Base-by-base conservation (phyloP, 352 stramenopile genomes). In the Pilasporangium apinafurcum region DNA sequence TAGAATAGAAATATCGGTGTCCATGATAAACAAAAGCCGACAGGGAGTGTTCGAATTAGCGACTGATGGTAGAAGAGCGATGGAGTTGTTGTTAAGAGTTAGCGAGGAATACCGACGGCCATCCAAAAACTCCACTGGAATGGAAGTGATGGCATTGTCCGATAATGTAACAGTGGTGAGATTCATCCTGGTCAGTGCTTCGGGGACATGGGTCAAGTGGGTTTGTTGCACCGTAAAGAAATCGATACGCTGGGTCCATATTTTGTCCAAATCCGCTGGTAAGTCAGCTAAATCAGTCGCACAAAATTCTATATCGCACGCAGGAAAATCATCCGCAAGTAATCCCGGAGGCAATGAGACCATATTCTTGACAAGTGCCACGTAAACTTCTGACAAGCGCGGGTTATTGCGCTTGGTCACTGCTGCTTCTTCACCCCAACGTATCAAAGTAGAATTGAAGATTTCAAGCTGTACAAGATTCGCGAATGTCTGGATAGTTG, bases 401-500 rank as follows among this genome's bases (percentile, higher is more conserved):
- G 48, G 27, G n/a, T 55, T 31, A 7, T 27, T 14, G 4, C 14
- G 3, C n/a, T 41, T 8, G 2, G 48, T 55, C 24, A 55, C 38
- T 2, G 38, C 48, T 5, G 47, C 38, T 14, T 48, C 47, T 14
- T 36, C 30, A 1, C 20, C 17, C 48, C 48, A 55, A 9, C 44
- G 17, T 1, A 13, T 22, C 13, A 55, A 12, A 2, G 38, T 48
- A 12, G 22, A 21, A 17, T 55, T 48, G 31, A 44, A 33, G 17
- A 55, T 43, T 24, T 55, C 48, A 18, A 55, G 38, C 31, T 29
- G 26, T 18, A 32, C 2, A 5, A 55, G 33, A 20, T 20, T 4
- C 3, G 32, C 20, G 17, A 55, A 32, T 12, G 9, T 28, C 18
- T 29, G 39, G 10, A 55, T 44, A 2, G 8, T 37, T 17, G 38